Conservation (phyloP, 768 basidiomycete species). For the Boletus reticulatus region DNA sequence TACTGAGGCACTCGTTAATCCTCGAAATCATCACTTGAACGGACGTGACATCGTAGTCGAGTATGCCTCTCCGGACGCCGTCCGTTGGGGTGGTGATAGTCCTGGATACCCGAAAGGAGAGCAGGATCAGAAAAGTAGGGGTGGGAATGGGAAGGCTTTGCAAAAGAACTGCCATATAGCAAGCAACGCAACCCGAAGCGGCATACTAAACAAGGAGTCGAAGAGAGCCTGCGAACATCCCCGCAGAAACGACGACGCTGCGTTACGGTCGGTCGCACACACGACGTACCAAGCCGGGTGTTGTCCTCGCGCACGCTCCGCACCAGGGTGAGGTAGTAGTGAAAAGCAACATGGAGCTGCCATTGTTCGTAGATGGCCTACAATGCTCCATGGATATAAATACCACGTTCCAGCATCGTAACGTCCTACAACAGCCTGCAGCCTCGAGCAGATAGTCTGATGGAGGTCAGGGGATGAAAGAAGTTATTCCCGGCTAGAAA, state of each 20-base stretch:
- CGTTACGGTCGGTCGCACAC: constrained; percentile 11
- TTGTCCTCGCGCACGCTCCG: constrained; percentile 73
- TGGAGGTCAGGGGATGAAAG: too few species aligned
- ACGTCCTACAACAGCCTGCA: too few species aligned
- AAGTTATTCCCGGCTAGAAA: too few species aligned
- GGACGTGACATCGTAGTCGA: constrained; percentile 86
- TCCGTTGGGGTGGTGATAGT: constrained; percentile 70
- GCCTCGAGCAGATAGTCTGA: too few species aligned
- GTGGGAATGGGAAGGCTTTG: constrained; percentile 7
- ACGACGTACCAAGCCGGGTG: constrained; percentile 69
- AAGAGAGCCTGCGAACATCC: background rate
- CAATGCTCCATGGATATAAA: too few species aligned
- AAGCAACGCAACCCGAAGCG: constrained; percentile 3
- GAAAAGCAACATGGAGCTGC: too few species aligned
- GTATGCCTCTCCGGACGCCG: constrained; percentile 86
- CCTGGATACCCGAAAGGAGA: constrained; percentile 23
- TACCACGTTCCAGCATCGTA: too few species aligned
- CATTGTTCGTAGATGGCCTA: background rate
- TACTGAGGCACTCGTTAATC: constrained; percentile 77
- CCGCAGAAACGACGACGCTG: background rate
- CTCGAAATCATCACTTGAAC: constrained; percentile 79
- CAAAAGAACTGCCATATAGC: constrained; percentile 1
- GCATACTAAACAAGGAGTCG: constrained; percentile 1
- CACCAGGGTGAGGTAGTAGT: constrained; percentile 43
- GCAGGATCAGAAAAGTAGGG: constrained; percentile 14